Evolutionary conservation across 345 rosid genomes (phyloP).

Genomic region (Moricandia moricandioides): DNA sequence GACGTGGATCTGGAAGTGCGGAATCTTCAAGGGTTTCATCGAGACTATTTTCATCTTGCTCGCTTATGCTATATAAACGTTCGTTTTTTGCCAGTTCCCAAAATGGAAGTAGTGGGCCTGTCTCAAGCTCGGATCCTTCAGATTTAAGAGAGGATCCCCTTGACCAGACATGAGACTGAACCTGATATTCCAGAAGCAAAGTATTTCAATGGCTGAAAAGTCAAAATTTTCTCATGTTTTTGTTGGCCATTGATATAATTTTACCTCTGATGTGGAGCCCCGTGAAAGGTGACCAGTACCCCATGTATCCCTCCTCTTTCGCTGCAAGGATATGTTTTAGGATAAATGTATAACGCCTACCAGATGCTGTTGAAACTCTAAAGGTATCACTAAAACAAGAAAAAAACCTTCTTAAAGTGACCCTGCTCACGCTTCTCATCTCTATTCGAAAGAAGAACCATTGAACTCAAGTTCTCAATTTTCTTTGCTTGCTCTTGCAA

Average conservation of each 20-base stretch:
- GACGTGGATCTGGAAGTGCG: constrained; percentile 67
- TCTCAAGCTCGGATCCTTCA: constrained; percentile 42
- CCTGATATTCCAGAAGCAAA: constrained; percentile 40
- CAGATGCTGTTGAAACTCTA: background rate
- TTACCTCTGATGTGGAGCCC: constrained; percentile 43
- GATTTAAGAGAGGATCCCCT: constrained; percentile 51
- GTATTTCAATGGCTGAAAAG: constrained; percentile 16
- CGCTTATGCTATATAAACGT: constrained; percentile 35
- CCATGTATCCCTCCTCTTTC: constrained; percentile 93
- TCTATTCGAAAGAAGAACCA: constrained; percentile 75
- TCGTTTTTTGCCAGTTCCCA: constrained; percentile 56
- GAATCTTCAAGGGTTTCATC: constrained; percentile 41
- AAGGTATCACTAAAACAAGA: background rate
- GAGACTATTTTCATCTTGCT: constrained; percentile 43
- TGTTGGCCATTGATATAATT: background rate
- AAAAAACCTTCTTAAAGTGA: constrained; percentile 61
- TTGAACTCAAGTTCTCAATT: constrained; percentile 84
- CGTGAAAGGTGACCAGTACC: constrained; percentile 64
- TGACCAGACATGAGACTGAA: constrained; percentile 41
- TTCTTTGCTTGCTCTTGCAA: constrained; percentile 91
- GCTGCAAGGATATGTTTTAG: constrained; percentile 40
- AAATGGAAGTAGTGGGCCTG: constrained; percentile 70
- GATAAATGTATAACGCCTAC: background rate
- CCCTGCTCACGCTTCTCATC: constrained; percentile 60
- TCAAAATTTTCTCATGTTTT: background rate